A percentile compares a stretch with the other conserved stretches of the same genome.
Evolutionary conservation across 495 filamentous ascomycete species (phyloP).

Genomic region (Talaromyces adpressus): DNA sequence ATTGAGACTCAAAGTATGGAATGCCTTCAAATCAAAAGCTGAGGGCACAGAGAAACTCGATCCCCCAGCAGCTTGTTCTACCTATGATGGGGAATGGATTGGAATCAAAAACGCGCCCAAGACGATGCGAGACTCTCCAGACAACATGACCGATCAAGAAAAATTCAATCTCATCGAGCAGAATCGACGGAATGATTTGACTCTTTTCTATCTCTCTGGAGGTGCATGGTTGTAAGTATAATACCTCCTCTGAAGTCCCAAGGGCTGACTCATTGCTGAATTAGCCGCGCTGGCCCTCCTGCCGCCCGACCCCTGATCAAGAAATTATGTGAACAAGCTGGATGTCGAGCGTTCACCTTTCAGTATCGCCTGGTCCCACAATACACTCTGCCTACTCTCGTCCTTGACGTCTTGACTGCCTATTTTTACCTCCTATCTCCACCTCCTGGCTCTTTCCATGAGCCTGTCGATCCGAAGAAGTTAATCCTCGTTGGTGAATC

Average conservation of each 20-base stretch:
- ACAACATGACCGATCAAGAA: conserved; percentile 1
- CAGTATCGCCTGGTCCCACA: conserved; percentile 10
- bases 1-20: conserved; percentile 9
- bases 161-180: conserved; percentile 10
- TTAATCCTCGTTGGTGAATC: conserved; percentile 12
- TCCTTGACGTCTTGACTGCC: conserved; percentile 11
- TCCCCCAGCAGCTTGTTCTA: conserved; percentile 7
- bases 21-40: conserved; percentile 8
- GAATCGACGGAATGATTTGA: conserved; percentile 7
- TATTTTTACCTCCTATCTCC: conserved; percentile 13
- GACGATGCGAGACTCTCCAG: background rate
- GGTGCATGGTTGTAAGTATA: conserved; percentile 12
- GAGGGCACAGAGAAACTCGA: conserved; percentile 11
- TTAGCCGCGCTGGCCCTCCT: conserved; percentile 10
- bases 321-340: conserved; percentile 9
- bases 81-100: conserved; percentile 10
- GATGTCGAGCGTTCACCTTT: conserved; percentile 11
- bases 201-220: conserved; percentile 12
- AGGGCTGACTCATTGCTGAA: background rate
- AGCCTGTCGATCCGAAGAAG: conserved; percentile 6
- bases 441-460: conserved; percentile 9
- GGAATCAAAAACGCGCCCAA: background rate
- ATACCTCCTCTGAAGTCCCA: background rate
- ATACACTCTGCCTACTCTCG: conserved; percentile 13
- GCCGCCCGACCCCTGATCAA: conserved; percentile 10